Evolutionary conservation across 2,329 filamentous ascomycete species (phyloP).

Genomic region (Aspergillus fumigatiaffinis): DNA sequence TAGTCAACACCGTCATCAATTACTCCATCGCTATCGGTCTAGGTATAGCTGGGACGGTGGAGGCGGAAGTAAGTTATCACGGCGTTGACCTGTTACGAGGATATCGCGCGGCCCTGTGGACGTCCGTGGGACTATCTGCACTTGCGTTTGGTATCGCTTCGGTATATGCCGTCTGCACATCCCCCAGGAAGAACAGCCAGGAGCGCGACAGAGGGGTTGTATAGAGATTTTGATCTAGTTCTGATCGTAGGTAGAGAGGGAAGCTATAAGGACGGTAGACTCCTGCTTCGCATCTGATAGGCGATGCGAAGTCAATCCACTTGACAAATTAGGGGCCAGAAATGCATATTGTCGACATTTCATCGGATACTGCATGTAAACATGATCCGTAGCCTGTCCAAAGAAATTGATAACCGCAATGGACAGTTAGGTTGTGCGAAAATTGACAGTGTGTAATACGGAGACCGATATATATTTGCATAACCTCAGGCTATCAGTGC

Average conservation of each 20-base stretch:
- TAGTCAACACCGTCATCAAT: slow-evolving; percentile 64
- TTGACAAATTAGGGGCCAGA: too few relatives aligned
- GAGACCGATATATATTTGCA: too few relatives aligned
- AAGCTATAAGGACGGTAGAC: too few relatives aligned
- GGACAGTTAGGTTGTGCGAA: too few relatives aligned
- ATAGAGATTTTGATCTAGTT: neutral
- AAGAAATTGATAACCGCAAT: too few relatives aligned
- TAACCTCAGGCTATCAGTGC: too few relatives aligned
- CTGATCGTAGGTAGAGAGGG: neutral
- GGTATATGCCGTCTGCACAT: neutral
- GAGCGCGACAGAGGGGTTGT: neutral
- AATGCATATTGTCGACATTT: too few relatives aligned
- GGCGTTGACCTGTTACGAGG: slow-evolving; percentile 35
- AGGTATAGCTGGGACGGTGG: slow-evolving; percentile 63
- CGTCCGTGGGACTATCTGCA: slow-evolving; percentile 34
- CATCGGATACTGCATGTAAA: too few relatives aligned
- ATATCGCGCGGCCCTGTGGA: slow-evolving; percentile 41
- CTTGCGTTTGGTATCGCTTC: neutral
- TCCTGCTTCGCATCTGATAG: too few relatives aligned
- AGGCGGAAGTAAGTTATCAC: slow-evolving; percentile 44
- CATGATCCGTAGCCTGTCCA: too few relatives aligned
- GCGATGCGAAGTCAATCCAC: too few relatives aligned
- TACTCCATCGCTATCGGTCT: slow-evolving; percentile 66
- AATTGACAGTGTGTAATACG: too few relatives aligned
- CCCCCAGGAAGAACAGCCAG: neutral